Evolutionary conservation across 345 rosid genomes (phyloP).

Genomic region (Salix purpurea): DNA sequence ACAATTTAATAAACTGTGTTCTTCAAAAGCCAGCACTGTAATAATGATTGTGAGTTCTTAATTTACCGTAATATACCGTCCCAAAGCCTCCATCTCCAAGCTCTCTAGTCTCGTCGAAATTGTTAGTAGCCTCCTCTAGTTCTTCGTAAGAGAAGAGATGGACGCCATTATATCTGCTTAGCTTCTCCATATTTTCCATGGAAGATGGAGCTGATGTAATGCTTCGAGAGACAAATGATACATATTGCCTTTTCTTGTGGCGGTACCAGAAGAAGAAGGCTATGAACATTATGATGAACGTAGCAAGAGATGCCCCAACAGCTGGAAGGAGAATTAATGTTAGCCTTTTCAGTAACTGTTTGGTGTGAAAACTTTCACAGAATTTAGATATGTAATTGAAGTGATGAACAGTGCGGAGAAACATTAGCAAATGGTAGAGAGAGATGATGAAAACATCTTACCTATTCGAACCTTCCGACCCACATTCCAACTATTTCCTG

Average conservation of each 20-base stretch:
- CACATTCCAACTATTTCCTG: not conserved
- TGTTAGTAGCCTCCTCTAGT: slow-evolving; percentile 64
- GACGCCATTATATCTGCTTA: slow-evolving; percentile 36
- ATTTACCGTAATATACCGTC: slow-evolving; percentile 73
- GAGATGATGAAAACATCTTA: not conserved
- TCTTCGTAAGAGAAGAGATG: slow-evolving; percentile 56
- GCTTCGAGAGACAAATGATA: slow-evolving; percentile 34
- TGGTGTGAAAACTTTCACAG: not conserved
- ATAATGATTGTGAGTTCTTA: not conserved
- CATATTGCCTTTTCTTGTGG: slow-evolving; percentile 27
- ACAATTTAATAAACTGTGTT: not conserved
- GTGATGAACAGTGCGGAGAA: not conserved
- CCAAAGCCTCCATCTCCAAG: slow-evolving; percentile 97
- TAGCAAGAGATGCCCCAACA: slow-evolving; percentile 6
- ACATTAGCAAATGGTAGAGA: not conserved
- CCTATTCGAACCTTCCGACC: not conserved
- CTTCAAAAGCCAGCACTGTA: not conserved
- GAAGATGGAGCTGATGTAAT: slow-evolving; percentile 38
- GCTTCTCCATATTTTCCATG: slow-evolving; percentile 43
- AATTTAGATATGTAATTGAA: not conserved
- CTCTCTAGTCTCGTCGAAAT: slow-evolving; percentile 62
- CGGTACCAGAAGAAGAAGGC: slow-evolving; percentile 17
- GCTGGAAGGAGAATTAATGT: slow-evolving; percentile 22
- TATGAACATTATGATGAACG: slow-evolving; percentile 10
- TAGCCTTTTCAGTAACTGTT: not conserved